Evolutionary conservation across 2,329 filamentous ascomycete genomes (phyloP).

Genomic region (Fusarium acutatum): DNA sequence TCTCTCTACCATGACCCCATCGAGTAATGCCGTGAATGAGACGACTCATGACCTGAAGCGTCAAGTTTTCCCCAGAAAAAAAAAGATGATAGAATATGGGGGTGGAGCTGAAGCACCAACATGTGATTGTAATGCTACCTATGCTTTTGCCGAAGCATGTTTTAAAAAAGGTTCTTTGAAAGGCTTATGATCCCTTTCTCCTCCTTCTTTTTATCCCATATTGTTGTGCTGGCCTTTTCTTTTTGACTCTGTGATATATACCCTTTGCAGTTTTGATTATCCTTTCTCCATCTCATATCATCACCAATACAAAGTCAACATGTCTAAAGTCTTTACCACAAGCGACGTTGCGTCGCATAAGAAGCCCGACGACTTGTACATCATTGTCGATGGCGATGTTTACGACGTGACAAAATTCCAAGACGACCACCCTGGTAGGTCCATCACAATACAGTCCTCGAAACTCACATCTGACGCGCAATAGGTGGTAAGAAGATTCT

Average conservation of each 20-base stretch:
- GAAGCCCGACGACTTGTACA: conserved; percentile 85
- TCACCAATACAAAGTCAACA: conserved; percentile 50
- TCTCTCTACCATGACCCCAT: conserved; percentile 28
- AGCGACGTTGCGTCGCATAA: conserved; percentile 92
- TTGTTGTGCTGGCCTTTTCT: background rate
- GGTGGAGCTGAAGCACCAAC: conserved; percentile 24
- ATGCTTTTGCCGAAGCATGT: conserved; percentile 35
- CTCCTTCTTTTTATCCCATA: background rate
- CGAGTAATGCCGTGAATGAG: conserved; percentile 19
- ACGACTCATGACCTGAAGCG: conserved; percentile 33
- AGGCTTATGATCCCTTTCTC: background rate
- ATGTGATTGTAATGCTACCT: conserved; percentile 37
- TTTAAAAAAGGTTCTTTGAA: conserved; percentile 27
- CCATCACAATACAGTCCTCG: background rate
- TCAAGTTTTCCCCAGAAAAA: conserved; percentile 11
- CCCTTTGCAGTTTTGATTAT: background rate
- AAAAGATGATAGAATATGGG: conserved; percentile 9
- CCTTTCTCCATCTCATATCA: background rate
- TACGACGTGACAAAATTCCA: conserved; percentile 93
- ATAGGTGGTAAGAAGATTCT: conserved; percentile 72
- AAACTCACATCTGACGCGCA: conserved; percentile 18
- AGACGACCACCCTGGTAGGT: conserved; percentile 81
- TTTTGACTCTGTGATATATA: background rate
- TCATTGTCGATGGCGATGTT: conserved; percentile 93
- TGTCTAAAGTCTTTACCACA: conserved; percentile 88